phyloP scores from a whole-genome alignment of 78 protist genomes.

The Monosiga brevicollis region DNA sequence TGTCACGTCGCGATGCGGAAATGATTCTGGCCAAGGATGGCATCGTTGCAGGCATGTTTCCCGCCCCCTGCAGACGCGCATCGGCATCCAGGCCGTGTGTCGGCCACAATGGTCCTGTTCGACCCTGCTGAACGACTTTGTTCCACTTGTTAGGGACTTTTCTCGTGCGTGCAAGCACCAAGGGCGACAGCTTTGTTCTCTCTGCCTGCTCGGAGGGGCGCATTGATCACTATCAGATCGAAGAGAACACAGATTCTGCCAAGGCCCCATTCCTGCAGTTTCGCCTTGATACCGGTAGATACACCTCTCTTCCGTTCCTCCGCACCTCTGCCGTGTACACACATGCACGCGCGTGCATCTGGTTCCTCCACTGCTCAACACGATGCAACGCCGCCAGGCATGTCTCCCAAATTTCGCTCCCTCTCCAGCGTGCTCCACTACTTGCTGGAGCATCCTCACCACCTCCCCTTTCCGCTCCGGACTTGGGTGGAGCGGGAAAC shows the following conservation, averaged over 20 bases:
- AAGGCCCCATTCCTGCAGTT: neutral
- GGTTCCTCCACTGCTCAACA: no score
- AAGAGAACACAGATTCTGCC: neutral
- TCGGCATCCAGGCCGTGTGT: no score
- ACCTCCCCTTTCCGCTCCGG: neutral
- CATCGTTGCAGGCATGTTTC: neutral
- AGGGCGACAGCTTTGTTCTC: neutral
- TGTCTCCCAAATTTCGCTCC: neutral
- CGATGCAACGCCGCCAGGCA: neutral
- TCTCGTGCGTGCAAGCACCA: neutral
- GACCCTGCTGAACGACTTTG: no score
- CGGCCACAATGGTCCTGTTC: no score
- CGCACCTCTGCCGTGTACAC: no score
- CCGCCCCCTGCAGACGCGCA: no score
- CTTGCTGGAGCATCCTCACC: neutral
- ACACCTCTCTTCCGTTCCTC: no score
- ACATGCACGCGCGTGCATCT: no score
- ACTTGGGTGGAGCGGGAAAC: neutral
- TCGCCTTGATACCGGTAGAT: no score
- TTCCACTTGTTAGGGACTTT: no score
- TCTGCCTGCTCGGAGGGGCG: neutral
- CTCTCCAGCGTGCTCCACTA: neutral
- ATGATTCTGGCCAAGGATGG: neutral
- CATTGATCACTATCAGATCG: neutral
- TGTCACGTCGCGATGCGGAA: neutral